Evolutionary conservation across 805 yeast genomes (phyloP), one percentile per base, ranked within the genome.

Genomic region (Candida nitratophila): DNA sequence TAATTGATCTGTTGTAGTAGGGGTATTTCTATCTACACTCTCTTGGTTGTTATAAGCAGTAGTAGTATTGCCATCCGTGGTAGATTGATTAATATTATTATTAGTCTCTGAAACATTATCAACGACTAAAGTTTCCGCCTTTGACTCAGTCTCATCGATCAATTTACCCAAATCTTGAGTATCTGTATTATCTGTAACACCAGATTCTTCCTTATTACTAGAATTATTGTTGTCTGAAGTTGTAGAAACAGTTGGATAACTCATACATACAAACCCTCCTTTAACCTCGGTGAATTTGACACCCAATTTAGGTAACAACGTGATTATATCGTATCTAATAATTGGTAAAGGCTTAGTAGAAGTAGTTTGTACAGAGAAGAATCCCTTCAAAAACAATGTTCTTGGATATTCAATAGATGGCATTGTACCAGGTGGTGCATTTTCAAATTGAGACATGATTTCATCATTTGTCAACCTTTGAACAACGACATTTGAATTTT

Each of bases 361-460:
- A 0, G 98, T 90, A 1, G 96, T 86, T 65, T 90, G 96, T 40
- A 90, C 97, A 47, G 91, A 82, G 65, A 90, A 90, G 58, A 91
- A 90, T 1, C 97, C 97, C 60, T 89, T 87, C 61, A 90, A 73
- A 69, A 88, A 89, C 51, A 90, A 74, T 2, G 96, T 90, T 65
- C 84, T 84, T 47, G 96, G 96, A 59, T 81, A 87, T 57, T 90
- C 96, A 60, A 91, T 88, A 0, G 96, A 88, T 24, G 95, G 96
- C 96, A 90, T 89, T 15, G 84, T 66, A 44, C 86, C 87, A 2
- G 83, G 78, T 45, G 80, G 76, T 14, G 95, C 89, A 47, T 67
- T 66, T 15, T 74, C 71, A 45, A 56, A 64, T 39, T 61, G 63
- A 11, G 55, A 47, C 47, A 78, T 61, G 38, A 77, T 73, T 48